These are phyloP conservation scores for Tribonema minus DNA, from an alignment of 108 stramenopile genomes.

Conservation along the genomic window DNA sequence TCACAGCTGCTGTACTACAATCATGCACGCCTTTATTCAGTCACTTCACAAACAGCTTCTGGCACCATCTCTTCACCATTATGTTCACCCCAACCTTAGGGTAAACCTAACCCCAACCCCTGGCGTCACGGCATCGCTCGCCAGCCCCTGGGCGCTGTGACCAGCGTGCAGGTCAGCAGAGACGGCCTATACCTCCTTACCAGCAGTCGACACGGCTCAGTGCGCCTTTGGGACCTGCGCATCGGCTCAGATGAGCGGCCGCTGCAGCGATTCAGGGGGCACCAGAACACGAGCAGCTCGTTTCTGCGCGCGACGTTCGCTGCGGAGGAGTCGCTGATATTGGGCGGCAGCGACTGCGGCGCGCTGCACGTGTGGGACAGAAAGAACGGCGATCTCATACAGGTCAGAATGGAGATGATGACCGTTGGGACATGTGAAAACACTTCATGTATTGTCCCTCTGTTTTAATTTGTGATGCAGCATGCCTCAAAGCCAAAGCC, in stretches of 20 bases:
- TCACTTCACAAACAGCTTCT: no score
- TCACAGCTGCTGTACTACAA: no score
- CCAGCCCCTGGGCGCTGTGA: constrained; percentile 39
- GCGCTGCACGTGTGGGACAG: constrained; percentile 33
- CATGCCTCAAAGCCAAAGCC: no score
- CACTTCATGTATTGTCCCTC: no score
- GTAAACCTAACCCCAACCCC: no score
- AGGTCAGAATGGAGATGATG: neutral
- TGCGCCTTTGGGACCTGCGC: constrained; percentile 37
- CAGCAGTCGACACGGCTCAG: constrained; percentile 28
- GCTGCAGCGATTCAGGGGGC: constrained; percentile 37
- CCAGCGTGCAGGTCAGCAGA: constrained; percentile 8
- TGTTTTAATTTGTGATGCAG: no score
- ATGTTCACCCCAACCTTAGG: no score
- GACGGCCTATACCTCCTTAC: constrained; percentile 40
- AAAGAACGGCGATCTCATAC: neutral
- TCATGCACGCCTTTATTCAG: no score
- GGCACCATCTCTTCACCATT: no score
- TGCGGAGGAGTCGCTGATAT: constrained; percentile 11
- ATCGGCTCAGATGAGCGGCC: constrained; percentile 25
- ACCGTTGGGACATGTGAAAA: no score
- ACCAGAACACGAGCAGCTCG: constrained; percentile 37
- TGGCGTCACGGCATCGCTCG: no score
- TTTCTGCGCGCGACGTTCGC: constrained; percentile 22
- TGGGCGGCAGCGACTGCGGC: constrained; percentile 30